These are phyloP conservation scores for Diplodia sapinea DNA, from an alignment of 2,329 filamentous ascomycete species.

Conservation along the genomic window DNA sequence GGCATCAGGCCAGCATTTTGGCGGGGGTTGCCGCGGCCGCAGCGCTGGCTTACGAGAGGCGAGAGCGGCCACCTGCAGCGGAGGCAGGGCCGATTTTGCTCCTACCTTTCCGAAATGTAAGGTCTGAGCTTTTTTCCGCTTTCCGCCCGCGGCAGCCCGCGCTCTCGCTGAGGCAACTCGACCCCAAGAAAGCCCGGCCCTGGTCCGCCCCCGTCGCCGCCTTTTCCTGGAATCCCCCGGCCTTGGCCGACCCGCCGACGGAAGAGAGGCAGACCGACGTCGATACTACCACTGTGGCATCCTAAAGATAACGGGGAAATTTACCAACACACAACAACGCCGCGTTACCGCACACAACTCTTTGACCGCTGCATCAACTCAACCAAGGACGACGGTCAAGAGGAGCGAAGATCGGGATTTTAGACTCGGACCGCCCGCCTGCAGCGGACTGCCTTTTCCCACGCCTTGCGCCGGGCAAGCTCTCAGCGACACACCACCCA, in stretches of 20 bases:
- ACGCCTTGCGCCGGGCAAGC: not conserved
- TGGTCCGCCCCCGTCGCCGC: conserved; percentile 5
- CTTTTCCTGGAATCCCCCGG: not conserved
- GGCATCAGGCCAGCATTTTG: conserved; percentile 1
- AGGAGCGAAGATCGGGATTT: not conserved
- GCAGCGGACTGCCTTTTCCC: not conserved
- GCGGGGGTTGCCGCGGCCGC: conserved; percentile 15
- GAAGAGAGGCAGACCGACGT: not conserved
- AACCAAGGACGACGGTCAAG: not conserved
- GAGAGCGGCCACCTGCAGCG: conserved; percentile 21
- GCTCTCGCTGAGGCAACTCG: not conserved
- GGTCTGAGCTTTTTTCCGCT: conserved; percentile 12
- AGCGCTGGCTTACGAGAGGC: not conserved
- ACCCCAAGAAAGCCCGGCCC: conserved; percentile 2
- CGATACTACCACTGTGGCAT: conserved; percentile 2
- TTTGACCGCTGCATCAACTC: not conserved
- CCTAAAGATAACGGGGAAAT: not conserved
- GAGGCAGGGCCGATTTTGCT: conserved; percentile 1
- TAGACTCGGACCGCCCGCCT: not conserved
- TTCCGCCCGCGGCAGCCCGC: not conserved
- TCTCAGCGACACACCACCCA: not conserved
- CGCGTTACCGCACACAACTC: not conserved
- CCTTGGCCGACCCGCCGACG: not conserved
- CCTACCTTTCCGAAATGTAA: not conserved
- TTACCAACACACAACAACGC: not conserved